Evolutionary conservation across 306 rosid species (phyloP).

Genomic region (Begonia loranthoides): DNA sequence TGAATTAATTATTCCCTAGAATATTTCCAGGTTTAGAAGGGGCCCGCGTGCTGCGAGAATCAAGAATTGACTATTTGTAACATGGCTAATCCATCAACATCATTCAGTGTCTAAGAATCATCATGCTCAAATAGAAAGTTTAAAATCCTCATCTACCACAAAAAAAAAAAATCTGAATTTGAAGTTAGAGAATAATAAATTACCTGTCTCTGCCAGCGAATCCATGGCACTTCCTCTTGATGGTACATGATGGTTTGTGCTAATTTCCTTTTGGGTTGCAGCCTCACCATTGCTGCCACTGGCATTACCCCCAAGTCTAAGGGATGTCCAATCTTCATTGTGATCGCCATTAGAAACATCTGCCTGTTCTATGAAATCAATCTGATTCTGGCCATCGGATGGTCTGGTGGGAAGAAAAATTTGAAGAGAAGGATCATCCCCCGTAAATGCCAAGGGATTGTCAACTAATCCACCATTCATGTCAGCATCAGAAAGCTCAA

Average conservation of each 20-base stretch:
- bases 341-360: conserved; percentile 80
- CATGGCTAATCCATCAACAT: too few relatives aligned
- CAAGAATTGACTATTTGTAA: too few relatives aligned
- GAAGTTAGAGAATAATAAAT: too few relatives aligned
- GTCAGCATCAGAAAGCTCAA: conserved; percentile 45
- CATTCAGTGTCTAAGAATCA: too few relatives aligned
- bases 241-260: conserved; percentile 39
- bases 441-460: conserved; percentile 74
- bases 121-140: too few relatives aligned
- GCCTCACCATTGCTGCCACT: conserved; percentile 42
- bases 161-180: too few relatives aligned
- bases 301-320: conserved; percentile 75
- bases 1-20: too few relatives aligned
- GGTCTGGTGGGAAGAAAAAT: conserved; percentile 96
- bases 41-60: too few relatives aligned
- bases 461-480: conserved; percentile 78
- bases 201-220: conserved; percentile 59
- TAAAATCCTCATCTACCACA: too few relatives aligned
- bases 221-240: conserved; percentile 36
- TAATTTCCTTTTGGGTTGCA: conserved; percentile 39
- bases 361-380: conserved; percentile 57
- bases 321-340: conserved; percentile 85
- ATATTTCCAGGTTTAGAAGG: too few relatives aligned
- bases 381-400: conserved; percentile 43
- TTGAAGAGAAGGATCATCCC: conserved; percentile 90